phyloP scores from a whole-genome alignment of 495 filamentous ascomycete species.

The Penicillium manginii region DNA sequence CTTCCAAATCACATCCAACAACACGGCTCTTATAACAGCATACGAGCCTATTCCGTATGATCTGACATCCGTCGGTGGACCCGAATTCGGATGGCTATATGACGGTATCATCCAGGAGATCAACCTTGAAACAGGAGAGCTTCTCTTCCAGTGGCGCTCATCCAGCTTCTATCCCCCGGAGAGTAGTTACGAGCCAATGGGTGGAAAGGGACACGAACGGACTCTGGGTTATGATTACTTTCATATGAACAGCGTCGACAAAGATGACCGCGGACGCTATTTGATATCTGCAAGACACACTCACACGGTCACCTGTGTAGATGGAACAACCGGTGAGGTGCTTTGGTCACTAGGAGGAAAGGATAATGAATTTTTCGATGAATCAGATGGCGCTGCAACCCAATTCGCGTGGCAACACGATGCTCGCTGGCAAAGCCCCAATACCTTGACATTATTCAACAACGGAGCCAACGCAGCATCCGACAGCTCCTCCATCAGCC shows the following conservation, averaged over 20 bases:
- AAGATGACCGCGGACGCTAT: constrained; percentile 54
- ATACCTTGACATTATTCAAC: constrained; percentile 54
- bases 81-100: constrained; percentile 45
- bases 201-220: constrained; percentile 23
- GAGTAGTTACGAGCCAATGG: constrained; percentile 28
- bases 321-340: constrained; percentile 53
- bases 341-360: constrained; percentile 59
- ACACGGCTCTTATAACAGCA: constrained; percentile 55
- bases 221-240: constrained; percentile 50
- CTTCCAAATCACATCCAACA: constrained; percentile 46
- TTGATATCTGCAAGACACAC: constrained; percentile 58
- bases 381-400: constrained; percentile 44
- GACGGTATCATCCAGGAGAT: constrained; percentile 51
- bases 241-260: constrained; percentile 63
- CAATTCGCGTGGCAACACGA: constrained; percentile 59
- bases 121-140: constrained; percentile 43
- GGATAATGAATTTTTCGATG: constrained; percentile 48
- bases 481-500: constrained; percentile 25
- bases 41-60: constrained; percentile 54
- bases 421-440: constrained; percentile 45
- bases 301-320: constrained; percentile 47
- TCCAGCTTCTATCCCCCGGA: constrained; percentile 31
- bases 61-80: constrained; percentile 48
- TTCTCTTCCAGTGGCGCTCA: constrained; percentile 48
- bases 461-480: constrained; percentile 43